These are phyloP conservation scores for Bolboschoenoplectus hybrid DNA, from an alignment of 202 grass and related monocot genomes.

Conservation along the genomic window DNA sequence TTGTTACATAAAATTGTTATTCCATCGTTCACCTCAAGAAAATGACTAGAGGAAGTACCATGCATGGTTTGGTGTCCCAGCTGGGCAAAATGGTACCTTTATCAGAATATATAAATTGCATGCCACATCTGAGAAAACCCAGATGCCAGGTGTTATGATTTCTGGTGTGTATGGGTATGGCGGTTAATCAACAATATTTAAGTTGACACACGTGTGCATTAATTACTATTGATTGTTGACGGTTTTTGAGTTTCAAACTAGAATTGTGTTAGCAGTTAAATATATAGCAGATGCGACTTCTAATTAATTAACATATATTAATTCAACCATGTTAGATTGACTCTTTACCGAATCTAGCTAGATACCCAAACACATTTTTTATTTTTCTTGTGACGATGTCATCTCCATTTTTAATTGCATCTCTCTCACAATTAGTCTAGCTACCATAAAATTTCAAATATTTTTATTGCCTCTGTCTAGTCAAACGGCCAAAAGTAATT, in stretches of 20 bases:
- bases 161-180: background rate
- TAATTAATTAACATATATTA: background rate
- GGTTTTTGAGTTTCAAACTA: background rate
- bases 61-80: too few species aligned
- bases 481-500: background rate
- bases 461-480: too few species aligned
- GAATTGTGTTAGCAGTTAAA: background rate
- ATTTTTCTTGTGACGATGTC: background rate
- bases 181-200: background rate
- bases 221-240: background rate
- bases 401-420: background rate
- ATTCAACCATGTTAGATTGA: background rate
- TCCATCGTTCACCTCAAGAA: too few species aligned
- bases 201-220: background rate
- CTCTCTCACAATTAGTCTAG: background rate
- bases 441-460: too few species aligned
- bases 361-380: background rate
- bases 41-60: too few species aligned
- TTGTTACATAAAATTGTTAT: too few species aligned
- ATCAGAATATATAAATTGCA: too few species aligned
- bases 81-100: too few species aligned
- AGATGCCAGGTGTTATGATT: background rate
- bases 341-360: background rate
- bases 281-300: background rate
- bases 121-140: too few species aligned